Percentiles rank a stretch among this genome's conserved stretches.
Evolutionary conservation across 768 basidiomycete species (phyloP).

Genomic region (Leccinellum rugosiceps): DNA sequence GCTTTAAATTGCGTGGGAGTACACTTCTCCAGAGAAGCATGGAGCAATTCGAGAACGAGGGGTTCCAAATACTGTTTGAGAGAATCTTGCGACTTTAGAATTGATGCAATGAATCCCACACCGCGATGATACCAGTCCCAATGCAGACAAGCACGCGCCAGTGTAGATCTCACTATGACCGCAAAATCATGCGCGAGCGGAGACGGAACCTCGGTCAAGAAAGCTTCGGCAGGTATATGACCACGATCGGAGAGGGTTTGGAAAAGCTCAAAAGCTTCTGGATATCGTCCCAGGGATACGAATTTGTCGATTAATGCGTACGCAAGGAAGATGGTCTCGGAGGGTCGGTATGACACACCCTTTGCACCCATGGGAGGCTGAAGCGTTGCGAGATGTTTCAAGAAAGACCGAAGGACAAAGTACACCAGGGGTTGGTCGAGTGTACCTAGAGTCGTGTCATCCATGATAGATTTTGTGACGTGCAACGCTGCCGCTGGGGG

Average conservation of each 20-base stretch:
- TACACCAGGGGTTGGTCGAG: slow-evolving; percentile 24
- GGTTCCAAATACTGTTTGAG: slow-evolving; percentile 26
- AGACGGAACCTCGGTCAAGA: slow-evolving; percentile 36
- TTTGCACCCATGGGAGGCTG: slow-evolving; percentile 26
- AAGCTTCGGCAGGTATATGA: slow-evolving; percentile 46
- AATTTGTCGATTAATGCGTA: slow-evolving; percentile 46
- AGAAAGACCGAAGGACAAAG: slow-evolving; percentile 32
- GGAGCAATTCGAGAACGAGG: slow-evolving; percentile 44
- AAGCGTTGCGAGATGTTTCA: slow-evolving; percentile 24
- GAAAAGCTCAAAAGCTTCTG: slow-evolving; percentile 45
- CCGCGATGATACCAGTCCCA: slow-evolving; percentile 53
- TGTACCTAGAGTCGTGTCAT: slow-evolving; percentile 8
- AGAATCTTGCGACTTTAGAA: slow-evolving; percentile 23
- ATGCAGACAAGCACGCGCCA: slow-evolving; percentile 50
- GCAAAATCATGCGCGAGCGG: slow-evolving; percentile 37
- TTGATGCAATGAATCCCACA: slow-evolving; percentile 34
- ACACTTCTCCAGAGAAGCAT: slow-evolving; percentile 39
- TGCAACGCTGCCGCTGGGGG: slow-evolving; percentile 15
- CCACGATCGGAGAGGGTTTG: slow-evolving; percentile 43
- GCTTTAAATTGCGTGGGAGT: slow-evolving; percentile 35
- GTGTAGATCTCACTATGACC: slow-evolving; percentile 46
- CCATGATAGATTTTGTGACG: slow-evolving; percentile 22
- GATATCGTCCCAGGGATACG: slow-evolving; percentile 32
- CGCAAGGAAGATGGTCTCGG: slow-evolving; percentile 35
- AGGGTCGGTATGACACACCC: slow-evolving; percentile 38